Evolutionary conservation across 2,329 filamentous ascomycete genomes (phyloP).

Genomic region (Chaetoscypha palmicola): DNA sequence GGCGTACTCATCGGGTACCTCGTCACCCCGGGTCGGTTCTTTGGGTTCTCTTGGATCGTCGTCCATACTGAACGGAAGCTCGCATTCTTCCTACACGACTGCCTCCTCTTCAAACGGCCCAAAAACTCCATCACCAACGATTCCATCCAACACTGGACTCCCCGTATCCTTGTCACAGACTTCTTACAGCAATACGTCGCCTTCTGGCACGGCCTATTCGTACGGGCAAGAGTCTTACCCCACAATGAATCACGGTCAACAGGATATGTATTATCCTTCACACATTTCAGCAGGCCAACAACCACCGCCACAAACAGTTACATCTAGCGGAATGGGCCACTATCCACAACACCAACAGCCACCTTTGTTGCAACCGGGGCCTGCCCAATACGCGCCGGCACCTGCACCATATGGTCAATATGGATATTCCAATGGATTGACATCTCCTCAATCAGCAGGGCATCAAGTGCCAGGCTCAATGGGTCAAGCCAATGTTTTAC

Average conservation of each 20-base stretch:
- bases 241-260: constrained; percentile 74
- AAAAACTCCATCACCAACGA: constrained; percentile 71
- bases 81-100: constrained; percentile 48
- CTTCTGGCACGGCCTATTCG: constrained; percentile 35
- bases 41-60: constrained; percentile 51
- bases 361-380: constrained; percentile 65
- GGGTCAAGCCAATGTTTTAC: constrained; percentile 60
- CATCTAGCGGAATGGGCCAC: constrained; percentile 64
- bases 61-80: constrained; percentile 43
- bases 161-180: constrained; percentile 35
- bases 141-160: constrained; percentile 43
- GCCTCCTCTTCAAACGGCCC: constrained; percentile 51
- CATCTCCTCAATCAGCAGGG: constrained; percentile 66
- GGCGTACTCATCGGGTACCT: constrained; percentile 61
- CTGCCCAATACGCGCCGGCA: constrained; percentile 57
- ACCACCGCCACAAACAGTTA: constrained; percentile 68
- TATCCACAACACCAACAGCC: constrained; percentile 75
- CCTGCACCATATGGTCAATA: constrained; percentile 59
- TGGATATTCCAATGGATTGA: constrained; percentile 67
- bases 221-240: constrained; percentile 34
- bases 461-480: constrained; percentile 66
- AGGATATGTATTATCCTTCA: constrained; percentile 78
- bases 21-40: constrained; percentile 73
- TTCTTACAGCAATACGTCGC: constrained; percentile 27
- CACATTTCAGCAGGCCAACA: constrained; percentile 74